phyloP scores from a whole-genome alignment of 2,329 filamentous ascomycete genomes.

The Colletotrichum horii region DNA sequence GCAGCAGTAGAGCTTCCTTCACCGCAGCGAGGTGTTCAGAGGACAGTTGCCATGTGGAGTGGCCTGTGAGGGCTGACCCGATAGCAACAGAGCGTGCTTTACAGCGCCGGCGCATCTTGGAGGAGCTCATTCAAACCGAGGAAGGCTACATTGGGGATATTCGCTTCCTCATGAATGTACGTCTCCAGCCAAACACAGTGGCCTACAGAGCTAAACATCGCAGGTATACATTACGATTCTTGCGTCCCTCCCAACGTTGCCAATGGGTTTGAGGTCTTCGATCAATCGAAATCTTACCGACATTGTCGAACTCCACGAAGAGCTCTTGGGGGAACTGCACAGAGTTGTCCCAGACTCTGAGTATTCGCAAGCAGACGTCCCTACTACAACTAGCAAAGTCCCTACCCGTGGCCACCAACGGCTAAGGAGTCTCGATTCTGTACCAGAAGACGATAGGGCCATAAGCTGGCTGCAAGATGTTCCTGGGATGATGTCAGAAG shows the following conservation, averaged over 20 bases:
- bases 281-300: conserved; percentile 82
- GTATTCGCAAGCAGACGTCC: conserved; percentile 52
- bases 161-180: conserved; percentile 84
- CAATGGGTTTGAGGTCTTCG: conserved; percentile 69
- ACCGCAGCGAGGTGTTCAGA: conserved; percentile 67
- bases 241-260: conserved; percentile 70
- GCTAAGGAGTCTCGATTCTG: conserved; percentile 54
- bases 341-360: conserved; percentile 72
- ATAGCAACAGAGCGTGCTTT: conserved; percentile 73
- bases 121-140: conserved; percentile 86
- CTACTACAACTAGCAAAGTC: conserved; percentile 22
- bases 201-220: conserved; percentile 5
- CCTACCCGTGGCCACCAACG: conserved; percentile 41
- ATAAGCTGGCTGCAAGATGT: conserved; percentile 48
- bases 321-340: conserved; percentile 78
- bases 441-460: conserved; percentile 44
- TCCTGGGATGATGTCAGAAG: conserved; percentile 61
- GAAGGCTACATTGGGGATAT: conserved; percentile 88
- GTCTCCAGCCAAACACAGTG: conserved; percentile 27
- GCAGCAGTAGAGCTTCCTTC: conserved; percentile 66
- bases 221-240: conserved; percentile 79
- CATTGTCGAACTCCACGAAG: conserved; percentile 83
- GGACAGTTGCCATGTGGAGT: conserved; percentile 67
- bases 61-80: conserved; percentile 61
- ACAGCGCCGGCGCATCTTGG: conserved; percentile 79